These are phyloP conservation scores for Russula dissimulans DNA, from an alignment of 768 basidiomycete species.

Conservation along the genomic window DNA sequence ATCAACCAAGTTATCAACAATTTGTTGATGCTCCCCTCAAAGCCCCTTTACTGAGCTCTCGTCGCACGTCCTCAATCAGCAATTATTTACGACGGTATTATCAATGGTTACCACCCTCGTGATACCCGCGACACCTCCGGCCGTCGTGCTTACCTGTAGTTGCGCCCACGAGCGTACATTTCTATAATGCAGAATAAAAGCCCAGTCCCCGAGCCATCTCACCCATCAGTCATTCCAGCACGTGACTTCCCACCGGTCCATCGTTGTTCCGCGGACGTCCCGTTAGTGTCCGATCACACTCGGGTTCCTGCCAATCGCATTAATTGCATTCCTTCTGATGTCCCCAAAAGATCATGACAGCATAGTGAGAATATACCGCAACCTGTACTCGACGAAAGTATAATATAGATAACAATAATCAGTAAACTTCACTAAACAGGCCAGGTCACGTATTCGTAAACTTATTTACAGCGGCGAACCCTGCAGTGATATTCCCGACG, in stretches of 20 bases:
- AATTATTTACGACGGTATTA: not conserved
- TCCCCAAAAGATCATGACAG: no score
- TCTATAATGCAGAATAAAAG: no score
- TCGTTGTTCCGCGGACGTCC: no score
- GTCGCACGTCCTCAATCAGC: not conserved
- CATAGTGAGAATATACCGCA: no score
- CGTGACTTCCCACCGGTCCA: no score
- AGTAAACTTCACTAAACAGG: not conserved
- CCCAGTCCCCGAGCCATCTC: no score
- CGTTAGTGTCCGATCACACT: no score
- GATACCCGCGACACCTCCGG: not conserved
- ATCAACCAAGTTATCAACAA: not conserved
- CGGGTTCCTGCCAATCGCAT: no score
- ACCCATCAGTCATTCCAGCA: no score
- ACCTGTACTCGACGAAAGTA: not conserved
- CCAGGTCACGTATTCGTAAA: constrained; percentile 15
- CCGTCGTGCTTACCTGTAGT: no score
- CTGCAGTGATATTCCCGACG: constrained; percentile 38
- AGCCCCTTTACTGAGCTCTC: constrained; percentile 6
- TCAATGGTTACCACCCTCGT: not conserved
- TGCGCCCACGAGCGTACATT: no score
- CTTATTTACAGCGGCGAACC: constrained; percentile 28
- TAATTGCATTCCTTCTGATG: no score
- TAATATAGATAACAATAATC: constrained; percentile 15
- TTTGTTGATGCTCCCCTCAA: not conserved